Evolutionary conservation across 2,329 filamentous ascomycete genomes (phyloP).

Genomic region (Epichloe sibirici): DNA sequence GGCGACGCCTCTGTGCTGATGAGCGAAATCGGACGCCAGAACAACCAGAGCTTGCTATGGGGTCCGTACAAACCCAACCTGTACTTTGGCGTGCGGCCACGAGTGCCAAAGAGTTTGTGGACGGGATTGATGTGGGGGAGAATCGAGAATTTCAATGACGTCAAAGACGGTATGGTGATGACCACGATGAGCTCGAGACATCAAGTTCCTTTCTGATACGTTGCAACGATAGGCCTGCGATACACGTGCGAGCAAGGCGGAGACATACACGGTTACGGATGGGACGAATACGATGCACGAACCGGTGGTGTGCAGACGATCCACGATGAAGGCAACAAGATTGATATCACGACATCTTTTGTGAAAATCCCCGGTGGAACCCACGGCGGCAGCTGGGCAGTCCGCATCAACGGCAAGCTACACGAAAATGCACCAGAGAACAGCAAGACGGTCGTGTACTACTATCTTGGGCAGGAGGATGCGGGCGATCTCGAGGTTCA

Average conservation of each 20-base stretch:
- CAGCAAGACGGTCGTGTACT: constrained; percentile 65
- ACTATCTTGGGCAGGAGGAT: constrained; percentile 74
- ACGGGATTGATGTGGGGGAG: constrained; percentile 82
- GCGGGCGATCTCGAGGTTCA: constrained; percentile 50
- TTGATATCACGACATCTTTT: constrained; percentile 89
- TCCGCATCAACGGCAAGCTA: constrained; percentile 70
- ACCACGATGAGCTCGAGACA: too few species aligned
- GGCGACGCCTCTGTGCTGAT: constrained; percentile 28
- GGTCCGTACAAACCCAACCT: constrained; percentile 88
- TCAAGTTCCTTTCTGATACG: too few species aligned
- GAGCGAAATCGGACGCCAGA: constrained; percentile 38
- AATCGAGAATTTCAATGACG: constrained; percentile 63
- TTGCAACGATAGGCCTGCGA: constrained; percentile 51
- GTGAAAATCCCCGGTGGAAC: constrained; percentile 80
- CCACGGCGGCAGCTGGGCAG: constrained; percentile 86
- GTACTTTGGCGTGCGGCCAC: constrained; percentile 82
- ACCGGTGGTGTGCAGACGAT: constrained; percentile 81
- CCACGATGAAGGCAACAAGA: constrained; percentile 73
- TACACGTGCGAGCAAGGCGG: constrained; percentile 95
- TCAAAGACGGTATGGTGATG: constrained; percentile 52
- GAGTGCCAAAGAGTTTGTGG: constrained; percentile 68
- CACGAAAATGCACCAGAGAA: constrained; percentile 54
- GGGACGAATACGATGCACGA: constrained; percentile 91
- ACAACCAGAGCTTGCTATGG: constrained; percentile 86
- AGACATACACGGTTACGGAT: constrained; percentile 89